A percentile compares a stretch with the other conserved stretches of the same genome.
Evolutionary conservation across 225 moss, liverwort and hornwort genomes (phyloP).

Genomic region (Straminergon stramineum): DNA sequence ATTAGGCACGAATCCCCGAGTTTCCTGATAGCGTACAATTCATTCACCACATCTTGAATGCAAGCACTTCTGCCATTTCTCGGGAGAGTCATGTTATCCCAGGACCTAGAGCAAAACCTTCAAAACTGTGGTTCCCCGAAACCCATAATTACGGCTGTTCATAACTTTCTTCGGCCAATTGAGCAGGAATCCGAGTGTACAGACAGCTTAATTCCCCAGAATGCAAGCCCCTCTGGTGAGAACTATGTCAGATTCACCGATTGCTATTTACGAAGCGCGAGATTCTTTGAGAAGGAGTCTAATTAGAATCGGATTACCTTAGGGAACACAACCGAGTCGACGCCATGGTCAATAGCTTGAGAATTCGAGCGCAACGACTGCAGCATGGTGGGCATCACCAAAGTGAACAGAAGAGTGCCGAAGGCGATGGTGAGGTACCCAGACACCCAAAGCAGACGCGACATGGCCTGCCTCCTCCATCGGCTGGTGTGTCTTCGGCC

Average conservation of each 20-base stretch:
- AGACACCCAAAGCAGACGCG: slow-evolving; percentile 44
- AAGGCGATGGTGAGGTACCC: slow-evolving; percentile 52
- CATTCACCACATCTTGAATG: neutral
- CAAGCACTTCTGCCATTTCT: neutral
- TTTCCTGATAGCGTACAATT: neutral
- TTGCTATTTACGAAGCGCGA: neutral
- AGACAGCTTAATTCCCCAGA: neutral
- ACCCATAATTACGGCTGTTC: neutral
- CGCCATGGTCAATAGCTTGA: neutral
- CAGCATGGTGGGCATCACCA: slow-evolving; percentile 52
- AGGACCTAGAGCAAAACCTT: neutral
- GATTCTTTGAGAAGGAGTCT: neutral
- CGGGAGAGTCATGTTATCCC: neutral
- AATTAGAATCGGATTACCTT: neutral
- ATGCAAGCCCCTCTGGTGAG: neutral
- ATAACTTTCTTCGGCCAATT: neutral
- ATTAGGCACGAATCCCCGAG: neutral
- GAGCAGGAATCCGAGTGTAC: neutral
- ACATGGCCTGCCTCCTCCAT: slow-evolving; percentile 10
- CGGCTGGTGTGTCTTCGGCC: slow-evolving; percentile 28
- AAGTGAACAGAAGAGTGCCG: slow-evolving; percentile 49
- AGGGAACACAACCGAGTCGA: neutral
- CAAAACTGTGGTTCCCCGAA: neutral
- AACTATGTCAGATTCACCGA: neutral
- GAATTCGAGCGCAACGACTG: slow-evolving; percentile 26